Conservation (phyloP, 73 alveolate genomes). For the Paramecium bursaria region DNA sequence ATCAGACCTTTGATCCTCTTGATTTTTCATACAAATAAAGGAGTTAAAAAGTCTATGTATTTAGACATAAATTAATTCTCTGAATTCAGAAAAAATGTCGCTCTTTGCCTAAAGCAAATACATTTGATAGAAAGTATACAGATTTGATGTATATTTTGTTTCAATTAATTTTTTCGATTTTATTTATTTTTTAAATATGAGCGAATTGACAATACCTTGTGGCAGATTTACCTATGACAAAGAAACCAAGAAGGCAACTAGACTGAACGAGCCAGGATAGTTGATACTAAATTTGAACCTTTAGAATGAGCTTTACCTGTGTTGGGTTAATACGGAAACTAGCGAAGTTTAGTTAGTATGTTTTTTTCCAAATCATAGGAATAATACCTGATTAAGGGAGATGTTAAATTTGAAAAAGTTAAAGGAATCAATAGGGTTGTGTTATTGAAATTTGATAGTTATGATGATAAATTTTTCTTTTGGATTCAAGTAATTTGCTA, state of each 20-base stretch:
- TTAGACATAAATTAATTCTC: constrained; percentile 26
- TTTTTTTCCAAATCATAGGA: neutral
- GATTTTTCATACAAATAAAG: constrained; percentile 50
- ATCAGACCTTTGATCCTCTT: constrained; percentile 52
- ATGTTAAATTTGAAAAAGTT: constrained; percentile 18
- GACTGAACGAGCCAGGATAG: constrained; percentile 9
- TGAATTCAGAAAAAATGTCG: constrained; percentile 58
- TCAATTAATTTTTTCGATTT: constrained; percentile 3
- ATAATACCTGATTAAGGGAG: constrained; percentile 27
- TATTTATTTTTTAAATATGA: neutral
- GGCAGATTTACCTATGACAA: constrained; percentile 6
- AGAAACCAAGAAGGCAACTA: constrained; percentile 31
- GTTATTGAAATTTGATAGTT: neutral
- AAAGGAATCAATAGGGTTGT: constrained; percentile 42
- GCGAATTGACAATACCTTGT: constrained; percentile 38
- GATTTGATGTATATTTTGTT: constrained; percentile 41
- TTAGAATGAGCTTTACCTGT: constrained; percentile 30
- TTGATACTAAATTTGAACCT: constrained; percentile 8
- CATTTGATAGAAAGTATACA: constrained; percentile 45
- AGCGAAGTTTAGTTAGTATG: constrained; percentile 6
- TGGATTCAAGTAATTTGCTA: constrained; percentile 37
- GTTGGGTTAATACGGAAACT: constrained; percentile 31
- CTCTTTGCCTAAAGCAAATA: neutral
- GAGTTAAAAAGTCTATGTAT: constrained; percentile 43
- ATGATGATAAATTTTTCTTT: constrained; percentile 29